Evolutionary conservation across 192 early-diverging fungal species (phyloP), one percentile per base, ranked within the genome.

Genomic region (Coemansia sp.): DNA sequence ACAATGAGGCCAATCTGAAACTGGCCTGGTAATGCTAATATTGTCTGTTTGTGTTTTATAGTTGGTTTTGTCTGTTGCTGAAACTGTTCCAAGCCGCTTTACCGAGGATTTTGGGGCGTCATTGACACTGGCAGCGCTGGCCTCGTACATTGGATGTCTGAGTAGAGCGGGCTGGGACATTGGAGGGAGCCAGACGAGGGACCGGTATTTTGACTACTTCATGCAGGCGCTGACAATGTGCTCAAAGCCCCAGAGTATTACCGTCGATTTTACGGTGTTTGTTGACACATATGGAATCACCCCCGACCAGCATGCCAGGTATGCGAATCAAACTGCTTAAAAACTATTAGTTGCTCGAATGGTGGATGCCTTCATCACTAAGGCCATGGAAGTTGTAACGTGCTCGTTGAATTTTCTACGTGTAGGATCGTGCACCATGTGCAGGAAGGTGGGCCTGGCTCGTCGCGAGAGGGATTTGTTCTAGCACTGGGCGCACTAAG

Each of bases 71-170:
- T 64, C 66, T 3, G 70, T 73, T 35, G 61, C 69, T 25, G 55
- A 25, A 13, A 59, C 39, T n/a, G 64, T 79, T 8, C 71, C 83
- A 25, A 31, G 31, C 33, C 58, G 66, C 14, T 82, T 82, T 37
- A 72, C 84, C 2, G 84, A 88, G 14, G 81, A 87, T 20, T 88
- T 88, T 77, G 87, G 87, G 7, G 70, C 84, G 36, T 68, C 83
- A 31, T 61, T 86, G 69, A 87, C 84, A 7, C 76, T 84, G 12
- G 60, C 53, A 3, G 86, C 85, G 3, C 50, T 86, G 6, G 73
- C 83, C 13, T 59, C 53, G 16, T 82, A 84, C 21, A 77, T 88
- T 36, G 77, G 82, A 0, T 73, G 75, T 34, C 61, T 88, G 16
- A 72, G 81, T 35, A 56, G 82, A 34, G 83, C 81, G 3, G 37